Evolutionary conservation across 1,139 yeast genomes (phyloP).

Genomic region (Debaryomyces nepalensis): DNA sequence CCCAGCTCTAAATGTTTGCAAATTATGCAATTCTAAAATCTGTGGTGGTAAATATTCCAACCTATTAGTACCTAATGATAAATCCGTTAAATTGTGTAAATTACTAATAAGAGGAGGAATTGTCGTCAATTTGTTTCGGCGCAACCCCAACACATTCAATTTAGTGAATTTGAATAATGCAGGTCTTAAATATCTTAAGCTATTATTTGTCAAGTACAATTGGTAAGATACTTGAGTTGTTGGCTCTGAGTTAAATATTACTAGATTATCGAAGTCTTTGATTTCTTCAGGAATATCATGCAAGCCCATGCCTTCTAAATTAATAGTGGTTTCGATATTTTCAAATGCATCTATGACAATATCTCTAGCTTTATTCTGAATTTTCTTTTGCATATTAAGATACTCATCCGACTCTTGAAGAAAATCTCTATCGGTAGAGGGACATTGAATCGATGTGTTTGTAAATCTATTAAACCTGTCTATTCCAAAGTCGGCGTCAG

Average conservation of each 20-base stretch:
- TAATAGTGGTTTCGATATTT: conserved; percentile 38
- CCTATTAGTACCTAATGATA: conserved; percentile 45
- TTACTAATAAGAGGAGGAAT: conserved; percentile 43
- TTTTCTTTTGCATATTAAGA: conserved; percentile 15
- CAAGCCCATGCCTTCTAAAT: conserved; percentile 43
- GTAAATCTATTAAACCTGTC: conserved; percentile 49
- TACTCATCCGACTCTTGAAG: conserved; percentile 18
- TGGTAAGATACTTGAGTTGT: conserved; percentile 36
- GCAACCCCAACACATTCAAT: conserved; percentile 45
- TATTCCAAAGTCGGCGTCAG: conserved; percentile 54
- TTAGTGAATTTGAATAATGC: conserved; percentile 47
- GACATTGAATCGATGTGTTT: conserved; percentile 33
- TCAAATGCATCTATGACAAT: conserved; percentile 47
- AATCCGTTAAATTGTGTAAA: conserved; percentile 39
- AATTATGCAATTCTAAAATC: conserved; percentile 35
- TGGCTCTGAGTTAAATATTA: conserved; percentile 36
- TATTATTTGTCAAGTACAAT: conserved; percentile 44
- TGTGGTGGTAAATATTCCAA: conserved; percentile 42
- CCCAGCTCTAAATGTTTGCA: conserved; percentile 45
- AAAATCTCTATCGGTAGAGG: conserved; percentile 34
- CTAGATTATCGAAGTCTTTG: conserved; percentile 48
- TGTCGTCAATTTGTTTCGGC: conserved; percentile 41
- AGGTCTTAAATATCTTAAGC: conserved; percentile 37
- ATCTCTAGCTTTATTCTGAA: conserved; percentile 34
- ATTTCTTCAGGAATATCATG: conserved; percentile 49